Evolutionary conservation across 164 flowering plant species (phyloP).

Genomic region (Aristolochia contorta): DNA sequence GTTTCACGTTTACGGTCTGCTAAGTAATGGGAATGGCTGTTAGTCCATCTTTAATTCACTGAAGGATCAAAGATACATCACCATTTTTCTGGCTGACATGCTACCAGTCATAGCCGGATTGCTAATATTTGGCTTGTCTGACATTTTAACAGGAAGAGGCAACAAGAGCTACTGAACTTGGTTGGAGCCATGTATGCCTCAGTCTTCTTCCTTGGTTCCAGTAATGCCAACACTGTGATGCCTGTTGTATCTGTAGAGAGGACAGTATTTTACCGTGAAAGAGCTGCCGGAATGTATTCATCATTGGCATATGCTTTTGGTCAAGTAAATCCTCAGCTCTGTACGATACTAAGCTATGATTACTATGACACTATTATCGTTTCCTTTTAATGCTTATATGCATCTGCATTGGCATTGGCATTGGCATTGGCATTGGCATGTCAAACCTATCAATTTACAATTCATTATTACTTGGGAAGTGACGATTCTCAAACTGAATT

Average conservation of each 20-base stretch:
- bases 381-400: background rate
- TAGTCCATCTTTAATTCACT: background rate
- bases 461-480: no score
- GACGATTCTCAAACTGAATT: no score
- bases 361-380: background rate
- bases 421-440: no score
- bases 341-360: background rate
- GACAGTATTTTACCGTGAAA: conserved; percentile 58
- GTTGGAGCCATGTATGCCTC: conserved; percentile 50
- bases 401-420: no score
- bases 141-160: conserved; percentile 23
- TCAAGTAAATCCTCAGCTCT: conserved; percentile 24
- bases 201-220: conserved; percentile 40
- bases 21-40: background rate
- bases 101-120: background rate
- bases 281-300: conserved; percentile 58
- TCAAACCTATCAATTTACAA: no score
- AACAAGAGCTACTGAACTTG: conserved; percentile 45
- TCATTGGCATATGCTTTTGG: conserved; percentile 43
- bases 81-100: no score
- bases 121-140: background rate
- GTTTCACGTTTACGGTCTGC: conserved; percentile 8
- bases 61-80: no score
- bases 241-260: conserved; percentile 47
- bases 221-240: conserved; percentile 36